Evolutionary conservation across 2,329 filamentous ascomycete genomes (phyloP).

Genomic region (Mariannaea sp.): DNA sequence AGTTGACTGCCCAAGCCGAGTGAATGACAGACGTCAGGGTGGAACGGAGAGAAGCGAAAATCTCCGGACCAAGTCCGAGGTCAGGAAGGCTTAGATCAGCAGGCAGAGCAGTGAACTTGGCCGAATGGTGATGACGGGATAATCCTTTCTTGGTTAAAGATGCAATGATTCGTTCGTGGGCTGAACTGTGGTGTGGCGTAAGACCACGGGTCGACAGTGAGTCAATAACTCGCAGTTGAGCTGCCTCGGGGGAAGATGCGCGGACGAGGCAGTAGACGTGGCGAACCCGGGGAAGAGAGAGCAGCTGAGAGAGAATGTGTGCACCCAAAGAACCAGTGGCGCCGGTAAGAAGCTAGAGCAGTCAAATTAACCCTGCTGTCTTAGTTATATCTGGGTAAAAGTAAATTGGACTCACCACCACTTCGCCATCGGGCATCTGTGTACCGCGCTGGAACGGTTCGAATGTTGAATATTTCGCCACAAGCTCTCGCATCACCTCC

Average conservation of each 20-base stretch:
- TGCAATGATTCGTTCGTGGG: too few relatives aligned
- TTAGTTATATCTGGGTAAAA: rapidly evolving
- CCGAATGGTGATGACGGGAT: slow-evolving; percentile 36
- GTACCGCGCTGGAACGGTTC: slow-evolving; percentile 29
- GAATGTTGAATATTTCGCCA: slow-evolving; percentile 47
- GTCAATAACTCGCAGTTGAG: slow-evolving; percentile 16
- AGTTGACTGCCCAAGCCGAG: slow-evolving; percentile 61
- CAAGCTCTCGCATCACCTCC: slow-evolving; percentile 40
- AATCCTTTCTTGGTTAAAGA: not conserved
- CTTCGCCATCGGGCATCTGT: slow-evolving; percentile 35
- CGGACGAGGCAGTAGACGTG: slow-evolving; percentile 47
- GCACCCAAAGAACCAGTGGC: slow-evolving; percentile 65
- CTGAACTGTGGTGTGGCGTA: too few relatives aligned
- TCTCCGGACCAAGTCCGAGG: slow-evolving; percentile 32
- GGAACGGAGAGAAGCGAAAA: slow-evolving; percentile 36
- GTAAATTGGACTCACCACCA: slow-evolving; percentile 41
- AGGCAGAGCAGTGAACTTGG: slow-evolving; percentile 27
- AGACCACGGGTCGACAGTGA: slow-evolving; percentile 23
- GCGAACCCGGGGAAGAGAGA: slow-evolving; percentile 60
- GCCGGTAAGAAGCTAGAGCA: slow-evolving; percentile 58
- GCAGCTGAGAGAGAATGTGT: slow-evolving; percentile 61
- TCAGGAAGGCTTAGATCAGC: slow-evolving; percentile 27
- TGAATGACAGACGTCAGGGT: slow-evolving; percentile 53
- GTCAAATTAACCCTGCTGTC: not conserved
- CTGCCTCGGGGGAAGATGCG: slow-evolving; percentile 14